phyloP scores from a whole-genome alignment of 257 asterid species.

The Gynochthodes officinalis region DNA sequence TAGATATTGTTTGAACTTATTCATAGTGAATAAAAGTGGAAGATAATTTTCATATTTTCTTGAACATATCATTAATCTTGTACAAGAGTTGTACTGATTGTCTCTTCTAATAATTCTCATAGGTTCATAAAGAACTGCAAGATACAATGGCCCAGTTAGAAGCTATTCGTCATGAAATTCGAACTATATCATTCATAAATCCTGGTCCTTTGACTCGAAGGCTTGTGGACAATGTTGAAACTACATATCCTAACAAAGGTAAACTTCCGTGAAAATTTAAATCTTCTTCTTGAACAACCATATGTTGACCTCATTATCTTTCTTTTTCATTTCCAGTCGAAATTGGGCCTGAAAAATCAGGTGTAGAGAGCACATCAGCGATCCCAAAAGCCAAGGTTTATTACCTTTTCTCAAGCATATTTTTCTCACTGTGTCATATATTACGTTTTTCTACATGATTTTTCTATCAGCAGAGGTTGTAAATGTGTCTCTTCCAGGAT shows the following conservation, averaged over 20 bases:
- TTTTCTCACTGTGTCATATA: background rate
- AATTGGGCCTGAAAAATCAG: constrained; percentile 32
- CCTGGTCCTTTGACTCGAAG: constrained; percentile 70
- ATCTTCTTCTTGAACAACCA: constrained; percentile 6
- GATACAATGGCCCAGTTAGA: constrained; percentile 84
- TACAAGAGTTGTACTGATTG: background rate
- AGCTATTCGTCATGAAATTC: constrained; percentile 80
- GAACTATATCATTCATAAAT: constrained; percentile 63
- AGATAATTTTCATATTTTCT: background rate
- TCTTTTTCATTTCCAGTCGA: constrained; percentile 26
- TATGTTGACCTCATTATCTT: background rate
- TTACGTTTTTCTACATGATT: background rate
- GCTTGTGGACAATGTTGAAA: constrained; percentile 58
- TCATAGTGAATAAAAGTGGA: background rate
- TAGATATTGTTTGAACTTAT: background rate
- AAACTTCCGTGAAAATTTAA: constrained; percentile 16
- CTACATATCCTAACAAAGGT: constrained; percentile 39
- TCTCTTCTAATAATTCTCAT: constrained; percentile 17
- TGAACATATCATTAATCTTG: background rate
- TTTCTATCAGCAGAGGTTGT: background rate
- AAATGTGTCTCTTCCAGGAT: constrained; percentile 38
- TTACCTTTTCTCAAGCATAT: background rate
- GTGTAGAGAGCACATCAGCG: constrained; percentile 29
- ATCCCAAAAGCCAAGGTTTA: constrained; percentile 45
- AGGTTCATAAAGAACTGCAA: constrained; percentile 91